Percentiles rank a stretch among this genome's conserved stretches.
These are phyloP conservation scores for Tricholoma terreum DNA, from an alignment of 768 basidiomycete species.

Conservation along the genomic window DNA sequence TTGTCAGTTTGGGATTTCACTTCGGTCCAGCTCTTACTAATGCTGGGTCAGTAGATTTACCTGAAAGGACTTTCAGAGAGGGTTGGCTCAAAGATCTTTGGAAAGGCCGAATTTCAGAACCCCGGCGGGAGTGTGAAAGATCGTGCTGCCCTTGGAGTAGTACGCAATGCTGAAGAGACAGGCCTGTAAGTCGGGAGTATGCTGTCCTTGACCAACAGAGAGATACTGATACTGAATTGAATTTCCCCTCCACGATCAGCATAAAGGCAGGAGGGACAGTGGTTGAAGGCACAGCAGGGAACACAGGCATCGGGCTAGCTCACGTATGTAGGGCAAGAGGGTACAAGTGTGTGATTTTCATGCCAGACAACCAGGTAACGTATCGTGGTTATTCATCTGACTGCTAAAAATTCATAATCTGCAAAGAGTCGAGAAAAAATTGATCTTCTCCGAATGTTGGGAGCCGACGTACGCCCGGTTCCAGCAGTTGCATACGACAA, in stretches of 20 bases:
- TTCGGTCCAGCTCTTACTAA: neutral
- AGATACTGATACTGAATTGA: neutral
- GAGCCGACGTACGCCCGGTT: constrained; percentile 94
- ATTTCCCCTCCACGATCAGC: constrained; percentile 30
- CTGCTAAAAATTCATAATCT: neutral
- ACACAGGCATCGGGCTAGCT: constrained; percentile 95
- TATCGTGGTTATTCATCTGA: neutral
- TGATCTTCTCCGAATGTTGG: constrained; percentile 94
- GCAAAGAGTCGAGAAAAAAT: constrained; percentile 96
- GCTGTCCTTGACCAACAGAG: neutral
- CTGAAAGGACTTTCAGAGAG: constrained; percentile 78
- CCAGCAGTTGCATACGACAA: constrained; percentile 97
- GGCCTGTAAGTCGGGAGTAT: constrained; percentile 55
- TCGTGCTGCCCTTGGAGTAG: constrained; percentile 87
- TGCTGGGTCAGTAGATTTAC: constrained; percentile 58
- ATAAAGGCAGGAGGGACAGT: constrained; percentile 93
- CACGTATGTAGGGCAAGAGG: constrained; percentile 92
- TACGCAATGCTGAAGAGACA: constrained; percentile 81
- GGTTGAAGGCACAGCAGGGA: constrained; percentile 97
- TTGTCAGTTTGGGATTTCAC: constrained; percentile 48
- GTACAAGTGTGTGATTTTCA: constrained; percentile 98
- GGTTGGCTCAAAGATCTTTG: constrained; percentile 80
- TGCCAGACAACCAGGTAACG: constrained; percentile 87
- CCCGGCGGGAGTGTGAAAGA: constrained; percentile 99
- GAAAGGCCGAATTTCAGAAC: constrained; percentile 99